phyloP scores from a whole-genome alignment of 2,329 filamentous ascomycete genomes.

The Pseudopyricularia cyperi region DNA sequence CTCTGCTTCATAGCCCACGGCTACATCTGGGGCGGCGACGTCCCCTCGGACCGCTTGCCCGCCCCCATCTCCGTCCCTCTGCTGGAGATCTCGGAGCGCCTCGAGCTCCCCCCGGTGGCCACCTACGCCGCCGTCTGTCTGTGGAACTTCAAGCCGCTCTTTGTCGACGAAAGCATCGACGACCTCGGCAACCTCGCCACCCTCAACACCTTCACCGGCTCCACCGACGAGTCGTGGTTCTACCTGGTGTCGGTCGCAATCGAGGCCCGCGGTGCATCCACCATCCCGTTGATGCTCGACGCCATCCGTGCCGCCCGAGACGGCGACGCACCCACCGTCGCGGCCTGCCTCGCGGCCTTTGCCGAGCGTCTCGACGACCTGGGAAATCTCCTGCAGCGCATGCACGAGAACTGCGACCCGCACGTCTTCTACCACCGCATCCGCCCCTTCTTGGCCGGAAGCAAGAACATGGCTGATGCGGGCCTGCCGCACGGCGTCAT shows the following conservation, averaged over 20 bases:
- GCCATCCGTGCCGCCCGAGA: conserved; percentile 70
- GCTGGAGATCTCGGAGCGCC: conserved; percentile 57
- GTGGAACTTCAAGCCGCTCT: conserved; percentile 95
- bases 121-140: conserved; percentile 86
- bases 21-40: conserved; percentile 88
- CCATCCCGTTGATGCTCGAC: conserved; percentile 76
- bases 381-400: conserved; percentile 62
- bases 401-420: conserved; percentile 94
- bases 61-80: conserved; percentile 74
- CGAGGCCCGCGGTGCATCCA: conserved; percentile 78
- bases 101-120: conserved; percentile 84
- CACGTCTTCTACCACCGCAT: conserved; percentile 93
- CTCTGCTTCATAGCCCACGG: conserved; percentile 85
- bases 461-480: conserved; percentile 93
- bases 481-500: conserved; percentile 77
- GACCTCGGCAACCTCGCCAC: conserved; percentile 79
- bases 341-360: conserved; percentile 63
- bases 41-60: conserved; percentile 66
- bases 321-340: conserved; percentile 58
- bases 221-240: conserved; percentile 96
- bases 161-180: conserved; percentile 69
- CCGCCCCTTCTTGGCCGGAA: conserved; percentile 87
- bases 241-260: conserved; percentile 93
- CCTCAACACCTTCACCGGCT: conserved; percentile 83
- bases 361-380: conserved; percentile 83